Base-by-base conservation (phyloP, 257 asterid species). In the Scutellaria baicalensis region DNA sequence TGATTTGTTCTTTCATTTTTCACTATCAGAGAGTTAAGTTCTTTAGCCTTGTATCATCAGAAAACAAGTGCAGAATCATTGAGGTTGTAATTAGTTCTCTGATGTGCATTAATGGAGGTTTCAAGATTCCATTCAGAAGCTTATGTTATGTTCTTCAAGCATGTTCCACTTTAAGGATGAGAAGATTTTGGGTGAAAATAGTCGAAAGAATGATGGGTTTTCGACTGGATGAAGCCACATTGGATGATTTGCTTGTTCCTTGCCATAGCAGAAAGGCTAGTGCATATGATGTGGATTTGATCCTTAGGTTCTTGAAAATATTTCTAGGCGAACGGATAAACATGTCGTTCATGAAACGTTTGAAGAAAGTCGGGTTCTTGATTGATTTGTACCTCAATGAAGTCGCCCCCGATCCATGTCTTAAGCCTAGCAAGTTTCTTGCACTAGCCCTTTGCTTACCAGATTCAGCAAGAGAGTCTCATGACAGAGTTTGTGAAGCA, bases 401-500 rank as follows among this genome's bases (percentile, higher is more conserved):
- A 82, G 87, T 85, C 21, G 86, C 94, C 10, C 92, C 96, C 43
- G 96, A 89, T 79, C 85, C 82, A 6, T 18, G 12, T 50, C 78
- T 89, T 9, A 69, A 64, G 39, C 84, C 87, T 47, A 45, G 67
- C 49, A 84, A 79, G 72, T 87, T 89, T 68, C 49, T 69, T 42
- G 80, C 82, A 31, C 75, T 89, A 73, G 82, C 62, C 13, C 70
- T 73, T 33, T 68, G 75, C 7, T 44, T 85, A 9, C 92, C 96
- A 2, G 84, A 81, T 60, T 42, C 61, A 27, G 82, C 89, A 47
- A 79, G 96, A 75, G 87, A 79, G 40, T 70, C 87, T 21, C 74
- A 77, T 70, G 92, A 87, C 68, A 69, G n/a, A 45, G 47, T 85
- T 65, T 87, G 59, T 70, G 68, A 74, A 59, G 89, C 78, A 59